Base-by-base conservation (phyloP, 306 rosid species). In the Betula pendula region DNA sequence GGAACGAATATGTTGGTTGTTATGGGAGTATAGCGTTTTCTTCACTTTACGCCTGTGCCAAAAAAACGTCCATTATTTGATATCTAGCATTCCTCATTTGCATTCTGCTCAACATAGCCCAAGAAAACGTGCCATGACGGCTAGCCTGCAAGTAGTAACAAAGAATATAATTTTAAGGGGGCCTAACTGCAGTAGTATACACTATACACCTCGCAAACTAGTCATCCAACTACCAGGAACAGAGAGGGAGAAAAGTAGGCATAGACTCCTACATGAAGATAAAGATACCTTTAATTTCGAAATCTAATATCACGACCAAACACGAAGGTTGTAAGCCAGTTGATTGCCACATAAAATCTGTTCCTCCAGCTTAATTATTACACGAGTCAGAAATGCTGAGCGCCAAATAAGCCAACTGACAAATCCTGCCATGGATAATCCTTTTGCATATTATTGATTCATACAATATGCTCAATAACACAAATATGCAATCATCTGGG, bases 301-400 rank as follows among this genome's bases (percentile, higher is more conserved):
- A 17, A 62, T 88, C 86, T 87, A 92, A 72, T 88, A 85, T 95
- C 97, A 47, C 97, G 93, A 15, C 99, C 99, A 52, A 95, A 95
- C 51, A 92, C 89, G 1, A 89, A 70, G 16, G 99, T 92, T 11
- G 96, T 92, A 44, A 90, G n/a, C n/a, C n/a, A n/a, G 99, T 92
- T 95, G 76, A 90, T 87, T 6, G 96, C 94, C 66, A 92, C 99
- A 76, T 92, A 95, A 95, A 71, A 95, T 82, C 97, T 85, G 82
- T 95, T 92, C 85, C 97, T 92, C 99, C 97, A 92, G 87, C 99
- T n/a, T n/a, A n/a, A n/a, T 95, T 60, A 95, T 17, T 47, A 95
- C 97, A 0, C 97, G 95, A 0, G 99, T 90, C 29, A 95, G 85
- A 81, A 92, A 95, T 0, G 97, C 96, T 0, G 96, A 92, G 62